Evolutionary conservation across 108 stramenopile genomes (phyloP), one percentile per base, ranked within the genome.

Genomic region (Cyclostephanos invisitatus): DNA sequence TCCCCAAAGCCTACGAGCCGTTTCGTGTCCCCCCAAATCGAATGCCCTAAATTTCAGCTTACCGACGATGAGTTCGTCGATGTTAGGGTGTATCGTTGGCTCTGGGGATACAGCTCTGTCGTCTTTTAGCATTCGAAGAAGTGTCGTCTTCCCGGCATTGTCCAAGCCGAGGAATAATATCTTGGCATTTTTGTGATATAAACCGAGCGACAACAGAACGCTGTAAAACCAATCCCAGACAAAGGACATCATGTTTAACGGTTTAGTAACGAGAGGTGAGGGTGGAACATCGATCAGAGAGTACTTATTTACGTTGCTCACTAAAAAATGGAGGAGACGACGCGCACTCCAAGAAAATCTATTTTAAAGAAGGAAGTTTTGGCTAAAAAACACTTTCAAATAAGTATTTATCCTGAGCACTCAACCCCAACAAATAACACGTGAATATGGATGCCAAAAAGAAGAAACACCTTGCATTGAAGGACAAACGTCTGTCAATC

Each of bases 61-160:
- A 12, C 88, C 89, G 20, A 91, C 75, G 24, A 89, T 75, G 18
- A 89, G 71, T 66, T 92, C 91, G 47, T 90, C 88, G 25, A 78
- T 74, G 70, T 88, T 93, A 20, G 90, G 90, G 67, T 93, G 88
- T 58, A 93, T 56, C 35, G 93, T 94, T 24, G 91, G 91, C 70
- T 92, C 85, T 61, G 86, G 87, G 55, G 87, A 86, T 63, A 89
- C 88, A 17, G 94, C 86, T 50, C 96, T 80, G 68, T 96, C 96
- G 60, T 97, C 95, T 77, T 98, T 98, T 35, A 98, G 89, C 96
- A 98, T 96, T 80, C 96, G 95, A 32, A 98, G 88, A 47, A 98
- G 68, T 18, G 89, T 90, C 21, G 99, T 99, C 76, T 99, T 99
- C 17, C 99, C 99, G 32, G 99, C 99, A 85, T 98, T 98, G 82